Evolutionary conservation across 2,329 filamentous ascomycete genomes (phyloP).

Genomic region (Colletotrichum lindemuthianum): DNA sequence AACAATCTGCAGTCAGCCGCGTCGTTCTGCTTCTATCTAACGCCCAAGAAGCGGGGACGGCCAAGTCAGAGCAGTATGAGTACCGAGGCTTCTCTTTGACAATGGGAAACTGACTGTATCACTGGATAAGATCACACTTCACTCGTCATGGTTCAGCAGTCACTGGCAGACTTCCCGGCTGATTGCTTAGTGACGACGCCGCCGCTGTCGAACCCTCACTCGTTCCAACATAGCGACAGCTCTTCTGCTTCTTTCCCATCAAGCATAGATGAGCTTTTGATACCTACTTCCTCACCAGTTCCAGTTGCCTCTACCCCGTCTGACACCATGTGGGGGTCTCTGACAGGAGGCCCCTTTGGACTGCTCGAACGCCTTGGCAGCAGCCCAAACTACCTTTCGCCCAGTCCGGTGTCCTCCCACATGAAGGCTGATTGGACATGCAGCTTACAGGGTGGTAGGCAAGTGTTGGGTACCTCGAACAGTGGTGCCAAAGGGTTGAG

Average conservation of each 20-base stretch:
- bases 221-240: background rate
- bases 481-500: too few relatives aligned
- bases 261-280: constrained; percentile 1
- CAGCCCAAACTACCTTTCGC: too few relatives aligned
- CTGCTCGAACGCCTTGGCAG: too few relatives aligned
- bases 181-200: background rate
- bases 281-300: background rate
- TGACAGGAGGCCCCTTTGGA: too few relatives aligned
- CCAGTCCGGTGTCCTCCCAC: too few relatives aligned
- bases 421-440: too few relatives aligned
- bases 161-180: constrained; percentile 1
- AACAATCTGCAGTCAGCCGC: background rate
- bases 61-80: constrained; percentile 10
- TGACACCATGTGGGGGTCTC: background rate
- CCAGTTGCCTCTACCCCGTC: background rate
- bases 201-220: background rate
- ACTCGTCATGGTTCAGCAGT: background rate
- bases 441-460: too few relatives aligned
- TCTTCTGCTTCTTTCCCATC: constrained; percentile 2
- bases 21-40: constrained; percentile 11
- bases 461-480: too few relatives aligned
- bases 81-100: background rate
- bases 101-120: too few relatives aligned
- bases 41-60: constrained; percentile 20
- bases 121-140: background rate